Conservation (phyloP, 768 basidiomycete genomes). For the button mushroom (Agaricus bisporus) region DNA sequence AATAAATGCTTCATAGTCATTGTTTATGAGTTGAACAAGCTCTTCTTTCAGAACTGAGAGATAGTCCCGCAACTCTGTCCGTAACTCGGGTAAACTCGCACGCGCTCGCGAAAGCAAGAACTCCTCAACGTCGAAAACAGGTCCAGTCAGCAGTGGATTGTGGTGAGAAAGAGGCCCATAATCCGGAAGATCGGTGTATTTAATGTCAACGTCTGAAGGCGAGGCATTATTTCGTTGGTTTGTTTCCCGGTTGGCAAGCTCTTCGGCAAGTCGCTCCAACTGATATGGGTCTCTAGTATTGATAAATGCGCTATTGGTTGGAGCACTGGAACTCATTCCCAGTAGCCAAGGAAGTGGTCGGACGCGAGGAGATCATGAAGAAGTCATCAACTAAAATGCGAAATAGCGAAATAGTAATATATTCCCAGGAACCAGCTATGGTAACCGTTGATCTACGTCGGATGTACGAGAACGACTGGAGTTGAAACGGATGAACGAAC, state of each 20-base stretch:
- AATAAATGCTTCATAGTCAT: constrained; percentile 98
- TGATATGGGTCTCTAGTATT: constrained; percentile 47
- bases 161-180: constrained; percentile 73
- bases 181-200: constrained; percentile 48
- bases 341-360: not conserved
- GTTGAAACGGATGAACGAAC: too few species aligned
- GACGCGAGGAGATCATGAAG: too few species aligned
- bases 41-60: constrained; percentile 83
- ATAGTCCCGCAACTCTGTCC: constrained; percentile 84
- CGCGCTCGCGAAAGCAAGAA: constrained; percentile 86
- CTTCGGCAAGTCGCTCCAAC: constrained; percentile 67
- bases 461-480: too few species aligned
- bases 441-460: too few species aligned
- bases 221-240: constrained; percentile 9
- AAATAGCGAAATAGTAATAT: too few species aligned
- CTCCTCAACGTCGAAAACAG: constrained; percentile 73
- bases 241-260: constrained; percentile 54
- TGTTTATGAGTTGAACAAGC: constrained; percentile 91
- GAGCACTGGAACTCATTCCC: not conserved
- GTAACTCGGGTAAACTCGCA: constrained; percentile 82
- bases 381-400: too few species aligned
- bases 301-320: not conserved
- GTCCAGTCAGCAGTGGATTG: constrained; percentile 64
- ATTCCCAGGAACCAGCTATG: too few species aligned
- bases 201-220: constrained; percentile 13